Evolutionary conservation across 2,329 filamentous ascomycete species (phyloP), one percentile per base, ranked within the genome.

Genomic region (Fusarium duplospermum): DNA sequence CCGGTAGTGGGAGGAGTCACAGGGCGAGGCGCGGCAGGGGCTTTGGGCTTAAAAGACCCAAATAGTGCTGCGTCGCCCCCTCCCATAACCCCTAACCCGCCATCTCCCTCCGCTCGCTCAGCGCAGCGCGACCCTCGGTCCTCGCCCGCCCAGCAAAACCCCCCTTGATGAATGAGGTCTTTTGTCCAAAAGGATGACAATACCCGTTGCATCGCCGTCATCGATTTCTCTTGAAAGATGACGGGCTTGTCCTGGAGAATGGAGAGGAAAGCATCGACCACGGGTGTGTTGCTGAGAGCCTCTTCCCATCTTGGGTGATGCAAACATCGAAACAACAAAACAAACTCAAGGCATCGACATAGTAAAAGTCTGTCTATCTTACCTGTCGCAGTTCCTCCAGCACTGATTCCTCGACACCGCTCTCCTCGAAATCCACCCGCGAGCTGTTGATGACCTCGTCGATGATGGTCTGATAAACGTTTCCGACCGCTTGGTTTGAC

Each of bases 401-500:
- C 61, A 96, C 96, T 77, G 90, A 87, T 82, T 96, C 93, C 79
- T 97, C 94, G 75, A 98, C 93, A 79, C 96, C 96, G 78, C 93
- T 94, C 85, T 99, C 96, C 83, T 99, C 96, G 82, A 99, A 98
- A 84, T 98, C 96, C 80, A 96, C 93, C 80, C 94, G 90, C 80
- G 96, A 98, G 76, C 93, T 93, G 78, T 96, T 93, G 84, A 98
- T 94, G 82, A 99, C 95, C 85, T 96, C 94, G 72, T 92, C 88
- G 81, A 93, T 93, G 83, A 93, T 92, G 79, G 88, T 86, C 83
- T 92, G 88, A 84, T 98, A 99, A 80, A 98, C 92, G 76, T 86
- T 85, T 80, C 96, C 96, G 86, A 91, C 89, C 18, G 85, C 84
- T 56, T 82, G 79, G 82, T 91, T 91, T 68, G 89, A 91, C 89